Base-by-base conservation (phyloP, 2,329 filamentous ascomycete species). In the Celoporthe dispersa region DNA sequence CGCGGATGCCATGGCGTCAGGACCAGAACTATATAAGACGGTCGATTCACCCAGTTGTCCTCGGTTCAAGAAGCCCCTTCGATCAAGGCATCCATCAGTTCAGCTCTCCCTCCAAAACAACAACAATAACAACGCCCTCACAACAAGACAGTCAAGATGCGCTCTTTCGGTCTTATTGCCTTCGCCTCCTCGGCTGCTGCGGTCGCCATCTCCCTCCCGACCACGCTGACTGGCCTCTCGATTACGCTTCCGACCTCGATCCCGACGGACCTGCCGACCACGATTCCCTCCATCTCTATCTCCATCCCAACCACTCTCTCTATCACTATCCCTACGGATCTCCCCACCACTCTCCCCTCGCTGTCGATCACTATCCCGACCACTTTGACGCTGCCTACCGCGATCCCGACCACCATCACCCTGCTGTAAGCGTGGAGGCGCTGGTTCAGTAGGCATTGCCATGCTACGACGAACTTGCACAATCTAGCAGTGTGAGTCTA, bases 141-240 rank as follows among this genome's bases (percentile, higher is more conserved):
- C 35, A 25, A 44, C 3, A 41, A 28, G 2, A 33, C 41, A 35
- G 19, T 33, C 62, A 64, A 48, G 14, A 64, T 64, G 62, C 62
- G 39, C 7, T 33, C 41, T 19, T 22, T 48, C 16, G 33, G 28
- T 41, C 39, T 64, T 16, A 22, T 64, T 33, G 39, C 62, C 41
- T 48, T 64, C 62, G 41, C 60, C 60, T 63, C 39, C 60, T 63
- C 60, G 37, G 39, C 60, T 39, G 60, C 60, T 22, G 60, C 60
- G 37, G 35, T 63, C 41, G 62, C 62, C 62, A 48, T 48, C 41
- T 44, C 62, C 8, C n/a, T 64, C 12, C 39, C 62, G 12, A 48
- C 41, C 19, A 51, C 62, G 37, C 31, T 64, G 37, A 51, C 62
- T 16, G 9, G 19, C 28, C 62, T 48, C 14, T n/a, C 62, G 12